Percentiles rank a stretch among this genome's conserved stretches.
Conservation (phyloP, 1,284 basidiomycete genomes). For the Puccinia novopanici region DNA sequence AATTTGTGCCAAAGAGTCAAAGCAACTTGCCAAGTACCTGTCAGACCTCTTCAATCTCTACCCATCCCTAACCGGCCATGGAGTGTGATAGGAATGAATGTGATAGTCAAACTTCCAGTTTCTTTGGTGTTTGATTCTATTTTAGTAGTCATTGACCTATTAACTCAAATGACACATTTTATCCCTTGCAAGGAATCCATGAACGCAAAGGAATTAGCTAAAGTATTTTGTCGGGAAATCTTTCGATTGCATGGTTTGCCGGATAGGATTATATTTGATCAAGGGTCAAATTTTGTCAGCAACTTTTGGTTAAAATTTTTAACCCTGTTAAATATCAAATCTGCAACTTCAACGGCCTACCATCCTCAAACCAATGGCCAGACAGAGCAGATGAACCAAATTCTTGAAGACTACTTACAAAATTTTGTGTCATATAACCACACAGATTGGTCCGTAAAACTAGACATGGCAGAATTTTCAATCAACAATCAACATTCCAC, state of each 20-base stretch:
- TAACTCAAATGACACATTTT: too few relatives aligned
- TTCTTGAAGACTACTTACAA: too few relatives aligned
- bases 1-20: constrained; percentile 11
- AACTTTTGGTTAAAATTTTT: too few relatives aligned
- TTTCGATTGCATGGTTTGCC: too few relatives aligned
- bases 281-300: too few relatives aligned
- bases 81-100: constrained; percentile 62
- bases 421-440: constrained; percentile 21
- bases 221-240: too few relatives aligned
- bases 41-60: constrained; percentile 61
- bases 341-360: too few relatives aligned
- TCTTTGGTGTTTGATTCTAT: constrained; percentile 60
- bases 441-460: not conserved
- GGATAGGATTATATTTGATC: not conserved
- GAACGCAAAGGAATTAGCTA: too few relatives aligned
- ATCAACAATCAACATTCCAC: constrained; percentile 22
- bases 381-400: too few relatives aligned
- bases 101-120: constrained; percentile 62
- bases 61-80: constrained; percentile 59
- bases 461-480: constrained; percentile 30
- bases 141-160: constrained; percentile 62
- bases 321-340: too few relatives aligned
- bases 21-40: not conserved
- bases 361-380: too few relatives aligned
- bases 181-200: too few relatives aligned